Conservation (phyloP, 192 early-diverging fungal genomes). For the Coemansia sp. region DNA sequence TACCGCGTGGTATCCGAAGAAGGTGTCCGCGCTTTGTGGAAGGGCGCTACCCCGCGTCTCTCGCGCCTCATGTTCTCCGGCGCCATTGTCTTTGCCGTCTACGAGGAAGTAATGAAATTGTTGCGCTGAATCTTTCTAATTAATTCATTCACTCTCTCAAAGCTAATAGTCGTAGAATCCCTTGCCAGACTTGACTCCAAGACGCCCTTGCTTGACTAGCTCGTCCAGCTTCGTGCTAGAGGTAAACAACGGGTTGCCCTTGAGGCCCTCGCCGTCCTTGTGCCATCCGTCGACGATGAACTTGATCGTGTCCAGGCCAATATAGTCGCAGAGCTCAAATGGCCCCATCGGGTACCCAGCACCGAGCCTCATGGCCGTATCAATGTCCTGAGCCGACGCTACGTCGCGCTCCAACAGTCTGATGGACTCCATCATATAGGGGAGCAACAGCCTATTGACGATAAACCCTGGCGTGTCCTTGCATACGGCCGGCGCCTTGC, state of each 20-base stretch:
- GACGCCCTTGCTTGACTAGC: conserved; percentile 69
- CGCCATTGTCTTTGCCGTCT: conserved; percentile 58
- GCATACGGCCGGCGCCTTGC: conserved; percentile 90
- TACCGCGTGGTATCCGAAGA: conserved; percentile 72
- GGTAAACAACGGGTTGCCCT: conserved; percentile 70
- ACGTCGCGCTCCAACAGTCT: conserved; percentile 90
- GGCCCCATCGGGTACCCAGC: conserved; percentile 98
- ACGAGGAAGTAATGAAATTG: conserved; percentile 53
- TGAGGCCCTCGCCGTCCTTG: conserved; percentile 76
- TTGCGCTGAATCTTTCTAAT: conserved; percentile 13
- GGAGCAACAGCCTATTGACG: conserved; percentile 94
- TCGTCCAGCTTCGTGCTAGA: conserved; percentile 74
- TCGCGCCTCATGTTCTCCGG: conserved; percentile 69
- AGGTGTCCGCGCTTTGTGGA: conserved; percentile 88
- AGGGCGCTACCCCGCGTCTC: conserved; percentile 90
- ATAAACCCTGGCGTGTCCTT: conserved; percentile 98
- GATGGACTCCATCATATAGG: conserved; percentile 95
- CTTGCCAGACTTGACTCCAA: conserved; percentile 86
- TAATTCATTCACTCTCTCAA: not conserved
- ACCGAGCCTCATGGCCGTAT: conserved; percentile 96
- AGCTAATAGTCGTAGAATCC: conserved; percentile 81
- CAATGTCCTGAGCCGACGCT: conserved; percentile 82
- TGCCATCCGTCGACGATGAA: conserved; percentile 96
- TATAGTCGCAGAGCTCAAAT: conserved; percentile 58
- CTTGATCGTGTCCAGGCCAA: conserved; percentile 95